Evolutionary conservation across 768 basidiomycete species (phyloP).

Genomic region (Ramaria sp.): DNA sequence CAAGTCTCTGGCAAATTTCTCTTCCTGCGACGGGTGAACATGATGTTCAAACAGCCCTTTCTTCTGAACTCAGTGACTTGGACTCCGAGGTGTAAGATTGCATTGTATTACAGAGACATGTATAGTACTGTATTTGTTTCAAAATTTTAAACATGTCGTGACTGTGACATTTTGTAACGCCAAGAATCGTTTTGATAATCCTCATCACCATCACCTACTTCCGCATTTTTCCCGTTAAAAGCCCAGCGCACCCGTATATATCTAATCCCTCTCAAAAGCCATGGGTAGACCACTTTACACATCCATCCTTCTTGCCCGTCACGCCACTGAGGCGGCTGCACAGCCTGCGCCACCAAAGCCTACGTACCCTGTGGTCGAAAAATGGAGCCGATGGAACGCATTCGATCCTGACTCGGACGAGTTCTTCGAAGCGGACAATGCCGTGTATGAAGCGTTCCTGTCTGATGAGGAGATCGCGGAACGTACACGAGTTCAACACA

Average conservation of each 20-base stretch:
- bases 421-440: slow-evolving; percentile 50
- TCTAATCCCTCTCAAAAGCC: slow-evolving; percentile 4
- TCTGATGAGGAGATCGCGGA: slow-evolving; percentile 14
- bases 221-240: not conserved
- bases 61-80: slow-evolving; percentile 2
- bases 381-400: slow-evolving; percentile 53
- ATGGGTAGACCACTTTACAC: slow-evolving; percentile 9
- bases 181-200: not conserved
- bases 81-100: not conserved
- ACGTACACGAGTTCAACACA: not conserved
- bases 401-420: slow-evolving; percentile 80
- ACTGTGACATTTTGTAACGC: not conserved
- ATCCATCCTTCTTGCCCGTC: not conserved
- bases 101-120: not conserved
- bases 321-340: not conserved
- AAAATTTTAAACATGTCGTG: not conserved
- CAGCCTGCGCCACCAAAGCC: slow-evolving; percentile 24
- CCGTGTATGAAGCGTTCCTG: slow-evolving; percentile 56
- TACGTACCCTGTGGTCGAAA: slow-evolving; percentile 33
- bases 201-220: not conserved
- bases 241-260: slow-evolving; percentile 6
- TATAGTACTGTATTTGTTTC: not conserved
- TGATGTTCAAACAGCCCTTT: not conserved
- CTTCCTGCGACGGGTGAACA: not conserved
- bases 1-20: not conserved